Evolutionary conservation across 2,329 filamentous ascomycete genomes (phyloP), one percentile per base, ranked within the genome.

Genomic region (Fusarium austroafricanum): DNA sequence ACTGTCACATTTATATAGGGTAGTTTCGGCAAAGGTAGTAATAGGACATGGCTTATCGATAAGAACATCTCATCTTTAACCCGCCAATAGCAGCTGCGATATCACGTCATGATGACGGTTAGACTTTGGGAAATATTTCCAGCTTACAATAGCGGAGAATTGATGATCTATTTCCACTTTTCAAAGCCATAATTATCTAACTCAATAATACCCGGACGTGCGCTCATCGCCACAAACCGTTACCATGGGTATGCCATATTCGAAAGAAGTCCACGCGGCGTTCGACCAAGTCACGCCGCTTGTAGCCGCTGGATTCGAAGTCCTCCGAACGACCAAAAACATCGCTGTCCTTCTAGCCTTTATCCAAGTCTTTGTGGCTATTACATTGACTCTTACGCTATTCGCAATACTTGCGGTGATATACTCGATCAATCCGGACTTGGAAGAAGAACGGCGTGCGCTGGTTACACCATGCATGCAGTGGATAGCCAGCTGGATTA

Each of bases 161-260:
- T 26, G 9, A 26, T 5, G 9, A 9, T 26, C 9, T 26, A 26
- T 9, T 26, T 26, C 26, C 26, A 26, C 26, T 26, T 9, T 26
- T 10, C 26, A 10, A 26, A 26, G 21, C 21, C 21, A 26, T 8
- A 26, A 26, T 26, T 31, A 12, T 12, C 31, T 33, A 15, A 15
- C 14, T 5, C 5, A 15, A 33, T 17, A 33, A 17, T 4, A 20
- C 3, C 1, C 5, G 0, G 5, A 10, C 6, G 10, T 10, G 7
- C 15, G 15, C 33, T 9, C 4, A 9, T 14, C 7, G 8, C 3
- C 4, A 39, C 10, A 8, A n/a, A 4, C 4, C 11, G 17, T 26
- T 12, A 15, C 10, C 10, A 62, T 62, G 59, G 59, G 59, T 1
- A 62, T 62, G 57, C 59, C 59, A 10, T 62, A 62, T 26, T 62